These are phyloP conservation scores for Saccharomyces hybrid DNA, from an alignment of 1,139 yeast species.

Conservation along the genomic window DNA sequence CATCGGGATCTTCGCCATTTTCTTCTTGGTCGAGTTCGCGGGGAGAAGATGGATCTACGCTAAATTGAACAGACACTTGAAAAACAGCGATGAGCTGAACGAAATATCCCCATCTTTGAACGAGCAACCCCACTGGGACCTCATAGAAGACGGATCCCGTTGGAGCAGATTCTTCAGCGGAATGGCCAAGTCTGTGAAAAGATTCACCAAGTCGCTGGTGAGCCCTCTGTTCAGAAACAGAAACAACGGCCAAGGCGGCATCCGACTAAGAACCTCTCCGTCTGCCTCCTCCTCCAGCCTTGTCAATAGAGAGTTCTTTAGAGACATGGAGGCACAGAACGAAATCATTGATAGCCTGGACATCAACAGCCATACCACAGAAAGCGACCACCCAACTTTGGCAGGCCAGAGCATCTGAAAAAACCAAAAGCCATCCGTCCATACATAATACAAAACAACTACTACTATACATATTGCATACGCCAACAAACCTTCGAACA, in stretches of 20 bases:
- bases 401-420: not conserved
- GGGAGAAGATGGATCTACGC: conserved; percentile 27
- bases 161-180: not conserved
- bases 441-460: too few relatives aligned
- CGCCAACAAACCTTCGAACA: not conserved
- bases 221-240: not conserved
- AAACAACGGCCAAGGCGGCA: not conserved
- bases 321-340: conserved; percentile 31
- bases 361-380: conserved; percentile 10
- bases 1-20: conserved; percentile 31
- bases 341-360: conserved; percentile 27
- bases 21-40: conserved; percentile 32
- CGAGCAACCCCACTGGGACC: not conserved
- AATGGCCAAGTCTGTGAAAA: not conserved
- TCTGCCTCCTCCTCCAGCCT: conserved; percentile 1
- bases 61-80: not conserved
- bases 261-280: conserved; percentile 4
- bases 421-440: too few relatives aligned
- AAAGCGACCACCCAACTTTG: not conserved
- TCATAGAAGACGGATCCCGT: not conserved
- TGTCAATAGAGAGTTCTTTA: conserved; percentile 8
- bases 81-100: not conserved
- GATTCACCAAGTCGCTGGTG: not conserved
- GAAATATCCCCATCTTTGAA: not conserved
- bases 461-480: not conserved